Percentiles rank a stretch among this genome's conserved stretches.
phyloP scores from a whole-genome alignment of 2,329 filamentous ascomycete species.

The Botryosphaeria dothidea region DNA sequence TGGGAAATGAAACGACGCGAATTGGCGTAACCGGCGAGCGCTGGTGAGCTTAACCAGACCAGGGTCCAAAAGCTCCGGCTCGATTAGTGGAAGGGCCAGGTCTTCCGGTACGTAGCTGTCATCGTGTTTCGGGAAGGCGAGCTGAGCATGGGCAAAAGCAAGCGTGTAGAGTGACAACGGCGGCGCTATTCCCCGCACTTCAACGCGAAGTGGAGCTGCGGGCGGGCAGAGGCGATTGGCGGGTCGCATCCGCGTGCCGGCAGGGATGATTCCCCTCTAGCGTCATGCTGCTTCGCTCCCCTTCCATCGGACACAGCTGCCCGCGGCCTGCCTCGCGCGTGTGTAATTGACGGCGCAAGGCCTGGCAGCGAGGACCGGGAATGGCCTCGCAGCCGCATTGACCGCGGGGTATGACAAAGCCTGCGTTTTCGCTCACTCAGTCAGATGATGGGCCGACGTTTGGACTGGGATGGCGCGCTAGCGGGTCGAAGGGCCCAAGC shows the following conservation, averaged over 20 bases:
- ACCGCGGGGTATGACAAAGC: not conserved
- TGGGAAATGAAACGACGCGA: constrained; percentile 1
- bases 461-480: constrained; percentile 5
- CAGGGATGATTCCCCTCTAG: not conserved
- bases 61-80: not conserved
- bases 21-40: not conserved
- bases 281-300: not conserved
- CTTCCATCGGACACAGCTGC: not conserved
- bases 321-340: not conserved
- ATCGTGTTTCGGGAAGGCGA: not conserved
- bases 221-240: constrained; percentile 5
- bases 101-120: not conserved
- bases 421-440: not conserved
- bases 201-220: not conserved
- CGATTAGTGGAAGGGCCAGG: not conserved
- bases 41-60: not conserved
- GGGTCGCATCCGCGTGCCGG: not conserved
- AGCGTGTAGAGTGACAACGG: not conserved
- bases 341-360: not conserved
- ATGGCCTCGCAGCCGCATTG: not conserved
- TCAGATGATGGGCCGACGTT: constrained; percentile 8
- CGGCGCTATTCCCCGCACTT: constrained; percentile 9
- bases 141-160: not conserved
- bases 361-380: not conserved
- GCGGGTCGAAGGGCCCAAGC: constrained; percentile 3